These are phyloP conservation scores for Phaeosphaeria sp. DNA, from an alignment of 2,329 filamentous ascomycete species.

Conservation along the genomic window DNA sequence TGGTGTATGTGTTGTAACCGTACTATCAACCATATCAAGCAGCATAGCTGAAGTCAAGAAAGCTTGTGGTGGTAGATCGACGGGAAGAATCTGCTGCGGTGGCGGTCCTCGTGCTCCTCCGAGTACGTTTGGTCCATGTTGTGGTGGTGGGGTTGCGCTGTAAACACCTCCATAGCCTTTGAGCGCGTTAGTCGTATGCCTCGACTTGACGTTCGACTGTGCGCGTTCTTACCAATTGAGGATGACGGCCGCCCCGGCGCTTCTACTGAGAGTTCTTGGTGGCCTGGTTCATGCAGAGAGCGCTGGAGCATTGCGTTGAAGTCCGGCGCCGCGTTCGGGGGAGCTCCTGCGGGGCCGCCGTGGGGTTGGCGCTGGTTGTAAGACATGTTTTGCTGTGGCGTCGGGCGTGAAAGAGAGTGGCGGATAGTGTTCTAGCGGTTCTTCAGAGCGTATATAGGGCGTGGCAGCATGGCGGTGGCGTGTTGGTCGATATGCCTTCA, in stretches of 20 bases:
- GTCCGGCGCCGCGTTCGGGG: constrained; percentile 37
- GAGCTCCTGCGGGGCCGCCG: constrained; percentile 39
- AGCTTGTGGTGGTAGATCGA: constrained; percentile 83
- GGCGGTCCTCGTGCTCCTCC: constrained; percentile 33
- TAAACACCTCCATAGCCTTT: constrained; percentile 46
- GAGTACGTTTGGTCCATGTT: constrained; percentile 50
- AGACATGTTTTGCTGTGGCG: constrained; percentile 26
- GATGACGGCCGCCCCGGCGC: constrained; percentile 30
- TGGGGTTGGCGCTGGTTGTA: constrained; percentile 37
- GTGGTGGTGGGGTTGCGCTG: constrained; percentile 57
- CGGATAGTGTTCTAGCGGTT: constrained; percentile 25
- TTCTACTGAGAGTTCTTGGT: constrained; percentile 31
- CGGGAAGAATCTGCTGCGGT: constrained; percentile 36
- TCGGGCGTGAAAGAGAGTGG: constrained; percentile 3
- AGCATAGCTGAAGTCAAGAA: constrained; percentile 97
- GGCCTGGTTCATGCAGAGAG: constrained; percentile 39
- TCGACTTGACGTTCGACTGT: constrained; percentile 2
- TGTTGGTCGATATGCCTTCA: constrained; percentile 23
- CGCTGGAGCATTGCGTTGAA: constrained; percentile 48
- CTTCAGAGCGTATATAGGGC: constrained; percentile 20
- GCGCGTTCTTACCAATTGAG: constrained; percentile 32
- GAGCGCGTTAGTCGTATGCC: constrained; percentile 22
- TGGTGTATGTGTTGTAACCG: constrained; percentile 14
- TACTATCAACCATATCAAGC: constrained; percentile 95
- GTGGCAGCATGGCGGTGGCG: constrained; percentile 40